Evolutionary conservation across 495 filamentous ascomycete species (phyloP).

Genomic region (Penicillium desertorum): DNA sequence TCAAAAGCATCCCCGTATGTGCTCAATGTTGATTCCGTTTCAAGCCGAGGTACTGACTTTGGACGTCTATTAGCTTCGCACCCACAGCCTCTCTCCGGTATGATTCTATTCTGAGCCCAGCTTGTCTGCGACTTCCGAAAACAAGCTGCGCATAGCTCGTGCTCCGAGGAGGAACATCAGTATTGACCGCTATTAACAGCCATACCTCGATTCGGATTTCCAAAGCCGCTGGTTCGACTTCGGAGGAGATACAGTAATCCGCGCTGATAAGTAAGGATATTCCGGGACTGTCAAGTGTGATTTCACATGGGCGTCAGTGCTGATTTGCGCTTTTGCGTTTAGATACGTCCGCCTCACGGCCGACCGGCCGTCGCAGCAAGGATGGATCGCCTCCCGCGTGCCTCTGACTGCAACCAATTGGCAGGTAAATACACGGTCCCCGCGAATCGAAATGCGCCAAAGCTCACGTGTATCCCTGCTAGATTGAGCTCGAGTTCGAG

Average conservation of each 20-base stretch:
- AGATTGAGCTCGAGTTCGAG: constrained; percentile 95
- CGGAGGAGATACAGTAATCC: constrained; percentile 91
- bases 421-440: constrained; percentile 59
- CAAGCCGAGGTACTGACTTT: constrained; percentile 24
- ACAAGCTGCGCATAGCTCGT: constrained; percentile 1
- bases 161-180: constrained; percentile 8
- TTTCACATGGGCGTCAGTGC: constrained; percentile 12
- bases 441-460: not conserved
- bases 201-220: constrained; percentile 97
- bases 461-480: constrained; percentile 12
- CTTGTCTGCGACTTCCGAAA: not conserved
- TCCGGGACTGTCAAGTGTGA: not conserved
- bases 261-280: constrained; percentile 77
- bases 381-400: constrained; percentile 91
- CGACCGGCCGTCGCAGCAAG: constrained; percentile 82
- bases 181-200: constrained; percentile 54
- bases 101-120: constrained; percentile 19
- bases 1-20: constrained; percentile 59
- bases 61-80: constrained; percentile 59
- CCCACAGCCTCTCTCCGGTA: constrained; percentile 65
- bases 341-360: constrained; percentile 92
- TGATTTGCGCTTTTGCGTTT: constrained; percentile 4
- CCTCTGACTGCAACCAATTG: constrained; percentile 98
- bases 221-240: constrained; percentile 99
- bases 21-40: constrained; percentile 11